Evolutionary conservation across 2,329 filamentous ascomycete species (phyloP), one percentile per base, ranked within the genome.

Genomic region (Colletotrichum cereale): DNA sequence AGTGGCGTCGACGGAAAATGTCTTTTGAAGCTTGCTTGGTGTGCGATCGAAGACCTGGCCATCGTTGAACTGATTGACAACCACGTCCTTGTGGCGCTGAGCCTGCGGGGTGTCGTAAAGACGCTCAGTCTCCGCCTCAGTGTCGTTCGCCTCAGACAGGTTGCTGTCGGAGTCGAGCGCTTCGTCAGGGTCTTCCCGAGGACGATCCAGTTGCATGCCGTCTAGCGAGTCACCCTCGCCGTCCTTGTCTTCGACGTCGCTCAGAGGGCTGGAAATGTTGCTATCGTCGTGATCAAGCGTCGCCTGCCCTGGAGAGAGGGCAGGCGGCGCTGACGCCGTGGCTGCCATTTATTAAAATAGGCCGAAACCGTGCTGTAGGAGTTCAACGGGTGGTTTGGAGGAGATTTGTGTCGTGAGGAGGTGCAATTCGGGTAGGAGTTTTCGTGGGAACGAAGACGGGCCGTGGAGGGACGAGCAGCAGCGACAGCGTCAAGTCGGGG

Each of bases 81-180:
- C 85, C 12, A 92, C 88, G 76, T 91, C 88, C 76, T 87, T 86
- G 76, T 89, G 87, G 75, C 90, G 86, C 78, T 87, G 83, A 77
- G 87, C 93, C 73, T 90, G 89, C 24, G 95, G 95, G n/a, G 94
- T 97, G 78, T 93, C 91, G 78, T 96, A 96, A 72, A 99, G 87
- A 71, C 96, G 91, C 83, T 98, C 95, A 2, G 96, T 98, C 83
- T 98, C 96, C 42, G 96, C 96, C 82, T 98, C 96, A 4, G 95
- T 92, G 80, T 89, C 89, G 78, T 90, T 89, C 75, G 84, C 85
- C 68, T 90, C 88, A 21, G 90, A 89, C 70, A 89, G 85, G 73
- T 88, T 84, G 75, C 85, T 89, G 75, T 87, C 85, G 11, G 86
- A 86, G 75, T 85, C 82, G 38, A 80, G 81, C 55, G 81, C 82